Percentiles rank a stretch among this genome's conserved stretches.
Conservation (phyloP, 495 filamentous ascomycete species). For the Xylaria acuta region DNA sequence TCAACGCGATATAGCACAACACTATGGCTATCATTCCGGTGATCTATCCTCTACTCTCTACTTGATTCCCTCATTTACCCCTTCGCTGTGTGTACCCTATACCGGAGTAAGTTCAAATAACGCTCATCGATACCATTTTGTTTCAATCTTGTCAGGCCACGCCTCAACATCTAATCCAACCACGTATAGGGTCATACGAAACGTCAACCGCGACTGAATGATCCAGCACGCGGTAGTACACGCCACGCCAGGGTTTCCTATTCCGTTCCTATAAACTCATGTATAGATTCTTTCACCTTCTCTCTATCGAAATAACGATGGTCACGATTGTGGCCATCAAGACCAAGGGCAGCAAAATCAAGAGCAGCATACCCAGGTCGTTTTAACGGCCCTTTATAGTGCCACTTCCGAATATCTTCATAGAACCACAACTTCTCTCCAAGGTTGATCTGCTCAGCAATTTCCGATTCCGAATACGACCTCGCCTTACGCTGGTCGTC, state of each 20-base stretch:
- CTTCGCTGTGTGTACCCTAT: conserved; percentile 6
- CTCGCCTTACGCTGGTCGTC: background rate
- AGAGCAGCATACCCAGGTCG: too few relatives aligned
- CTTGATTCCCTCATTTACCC: background rate
- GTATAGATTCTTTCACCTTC: background rate
- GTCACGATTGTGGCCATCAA: too few relatives aligned
- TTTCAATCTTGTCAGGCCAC: background rate
- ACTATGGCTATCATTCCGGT: background rate
- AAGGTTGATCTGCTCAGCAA: background rate
- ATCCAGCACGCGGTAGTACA: background rate
- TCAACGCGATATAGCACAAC: background rate
- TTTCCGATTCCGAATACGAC: background rate
- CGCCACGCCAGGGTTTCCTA: background rate
- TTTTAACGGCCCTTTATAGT: background rate
- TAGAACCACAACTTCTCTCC: background rate
- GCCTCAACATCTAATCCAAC: background rate
- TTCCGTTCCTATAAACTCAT: background rate
- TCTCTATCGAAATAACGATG: background rate
- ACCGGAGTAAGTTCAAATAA: background rate
- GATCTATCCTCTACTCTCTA: background rate
- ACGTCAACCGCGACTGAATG: background rate
- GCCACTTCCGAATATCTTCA: background rate
- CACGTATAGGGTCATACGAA: background rate
- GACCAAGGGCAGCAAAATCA: too few relatives aligned
- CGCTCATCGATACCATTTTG: background rate